These are phyloP conservation scores for Exophiala sp. DNA, from an alignment of 2,329 filamentous ascomycete genomes.

Conservation along the genomic window DNA sequence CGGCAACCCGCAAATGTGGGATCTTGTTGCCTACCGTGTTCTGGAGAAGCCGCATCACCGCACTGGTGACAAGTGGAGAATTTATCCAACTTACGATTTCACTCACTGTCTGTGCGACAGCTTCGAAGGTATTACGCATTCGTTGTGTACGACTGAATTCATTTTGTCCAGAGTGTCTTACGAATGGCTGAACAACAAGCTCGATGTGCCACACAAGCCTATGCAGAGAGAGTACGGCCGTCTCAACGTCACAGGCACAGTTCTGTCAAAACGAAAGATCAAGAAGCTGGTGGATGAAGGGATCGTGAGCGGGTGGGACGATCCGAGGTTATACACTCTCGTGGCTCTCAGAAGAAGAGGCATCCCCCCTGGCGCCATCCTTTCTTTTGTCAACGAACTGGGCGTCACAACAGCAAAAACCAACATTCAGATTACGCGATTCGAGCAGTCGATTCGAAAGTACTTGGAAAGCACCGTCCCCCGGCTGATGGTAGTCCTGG, in stretches of 20 bases:
- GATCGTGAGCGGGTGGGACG: constrained; percentile 83
- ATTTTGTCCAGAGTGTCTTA: constrained; percentile 78
- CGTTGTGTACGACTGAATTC: constrained; percentile 89
- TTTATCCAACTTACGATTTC: constrained; percentile 94
- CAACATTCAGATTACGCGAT: constrained; percentile 72
- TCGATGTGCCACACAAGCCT: constrained; percentile 71
- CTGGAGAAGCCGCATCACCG: constrained; percentile 67
- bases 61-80: constrained; percentile 78
- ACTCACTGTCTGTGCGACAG: constrained; percentile 87
- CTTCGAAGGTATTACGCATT: constrained; percentile 87
- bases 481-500: constrained; percentile 80
- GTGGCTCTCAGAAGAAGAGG: constrained; percentile 78
- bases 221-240: constrained; percentile 85
- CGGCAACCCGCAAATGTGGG: constrained; percentile 94
- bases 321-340: constrained; percentile 82
- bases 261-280: constrained; percentile 81
- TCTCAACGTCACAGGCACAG: constrained; percentile 73
- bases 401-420: constrained; percentile 79
- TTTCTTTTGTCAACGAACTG: constrained; percentile 84
- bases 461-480: constrained; percentile 87
- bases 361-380: constrained; percentile 78
- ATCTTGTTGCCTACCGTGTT: constrained; percentile 84
- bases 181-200: constrained; percentile 77
- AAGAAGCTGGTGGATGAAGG: constrained; percentile 69
- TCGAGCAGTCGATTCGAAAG: constrained; percentile 76